These are phyloP conservation scores for Geum urbanum DNA, from an alignment of 306 rosid species.

Conservation along the genomic window DNA sequence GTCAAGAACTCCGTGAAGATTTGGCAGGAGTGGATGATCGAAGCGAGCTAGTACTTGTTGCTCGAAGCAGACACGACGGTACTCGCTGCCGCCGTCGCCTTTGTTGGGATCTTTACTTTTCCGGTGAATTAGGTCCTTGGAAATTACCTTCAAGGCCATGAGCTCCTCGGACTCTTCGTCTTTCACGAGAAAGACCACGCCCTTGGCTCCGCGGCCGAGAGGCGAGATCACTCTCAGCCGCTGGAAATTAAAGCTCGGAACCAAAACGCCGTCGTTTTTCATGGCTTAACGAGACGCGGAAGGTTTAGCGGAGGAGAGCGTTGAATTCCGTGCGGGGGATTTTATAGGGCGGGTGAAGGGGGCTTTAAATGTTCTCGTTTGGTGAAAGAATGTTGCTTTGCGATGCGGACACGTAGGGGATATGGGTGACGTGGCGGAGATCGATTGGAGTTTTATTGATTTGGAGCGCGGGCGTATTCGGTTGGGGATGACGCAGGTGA, in stretches of 20 bases:
- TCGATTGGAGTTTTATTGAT: background rate
- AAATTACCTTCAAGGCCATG: constrained; percentile 68
- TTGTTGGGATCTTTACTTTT: constrained; percentile 24
- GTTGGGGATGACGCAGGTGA: background rate
- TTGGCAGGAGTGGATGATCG: constrained; percentile 64
- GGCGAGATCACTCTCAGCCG: constrained; percentile 52
- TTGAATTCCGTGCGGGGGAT: background rate
- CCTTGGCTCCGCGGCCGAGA: constrained; percentile 95
- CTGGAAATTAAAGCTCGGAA: constrained; percentile 34
- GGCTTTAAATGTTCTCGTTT: background rate
- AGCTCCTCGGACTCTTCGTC: constrained; percentile 25
- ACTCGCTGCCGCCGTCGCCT: constrained; percentile 28
- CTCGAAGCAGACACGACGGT: constrained; percentile 63
- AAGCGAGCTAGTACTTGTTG: constrained; percentile 59
- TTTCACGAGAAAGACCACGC: constrained; percentile 68
- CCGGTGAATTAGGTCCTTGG: constrained; percentile 50
- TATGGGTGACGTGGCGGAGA: background rate
- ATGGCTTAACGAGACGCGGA: background rate
- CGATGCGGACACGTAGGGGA: background rate
- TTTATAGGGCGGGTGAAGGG: background rate
- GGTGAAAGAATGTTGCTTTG: background rate
- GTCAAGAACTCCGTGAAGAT: constrained; percentile 52
- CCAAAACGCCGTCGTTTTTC: background rate
- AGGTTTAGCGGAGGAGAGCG: background rate
- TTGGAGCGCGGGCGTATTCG: background rate